These are phyloP conservation scores for Musa acuminata DNA, from an alignment of 176 grass and related monocot genomes.

Conservation along the genomic window DNA sequence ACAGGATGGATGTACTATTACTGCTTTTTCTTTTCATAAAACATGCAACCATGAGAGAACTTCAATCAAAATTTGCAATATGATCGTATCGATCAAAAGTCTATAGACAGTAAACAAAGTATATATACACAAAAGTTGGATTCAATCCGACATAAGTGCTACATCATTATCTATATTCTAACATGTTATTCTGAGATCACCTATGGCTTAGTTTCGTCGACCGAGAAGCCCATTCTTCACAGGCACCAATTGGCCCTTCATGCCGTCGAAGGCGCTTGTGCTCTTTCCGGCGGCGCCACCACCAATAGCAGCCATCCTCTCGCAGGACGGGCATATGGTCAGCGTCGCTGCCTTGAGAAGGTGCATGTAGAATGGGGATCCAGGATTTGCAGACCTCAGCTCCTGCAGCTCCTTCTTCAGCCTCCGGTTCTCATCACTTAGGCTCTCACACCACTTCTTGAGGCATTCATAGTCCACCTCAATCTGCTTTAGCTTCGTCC, in stretches of 20 bases:
- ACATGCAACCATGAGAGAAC: no score
- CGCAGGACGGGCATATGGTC: background rate
- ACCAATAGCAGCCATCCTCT: background rate
- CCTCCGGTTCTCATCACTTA: slow-evolving; percentile 5
- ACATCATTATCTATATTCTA: no score
- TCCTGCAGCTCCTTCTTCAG: slow-evolving; percentile 6
- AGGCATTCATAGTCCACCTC: slow-evolving; percentile 8
- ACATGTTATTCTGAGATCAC: no score
- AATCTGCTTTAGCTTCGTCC: slow-evolving; percentile 11
- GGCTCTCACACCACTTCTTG: slow-evolving; percentile 3
- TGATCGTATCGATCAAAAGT: no score
- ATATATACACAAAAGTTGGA: no score
- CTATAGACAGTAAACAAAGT: no score
- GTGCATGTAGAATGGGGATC: background rate
- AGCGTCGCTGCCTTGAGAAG: background rate
- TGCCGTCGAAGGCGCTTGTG: background rate
- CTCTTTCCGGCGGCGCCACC: background rate
- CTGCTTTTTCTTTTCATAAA: no score
- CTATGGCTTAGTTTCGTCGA: background rate
- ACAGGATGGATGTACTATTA: no score
- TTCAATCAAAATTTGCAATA: no score
- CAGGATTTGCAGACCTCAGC: background rate
- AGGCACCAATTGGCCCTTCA: background rate
- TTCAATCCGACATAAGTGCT: no score
- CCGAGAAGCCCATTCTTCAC: background rate